These are phyloP conservation scores for Cytospora piceae DNA, from an alignment of 2,329 filamentous ascomycete species.

Conservation along the genomic window DNA sequence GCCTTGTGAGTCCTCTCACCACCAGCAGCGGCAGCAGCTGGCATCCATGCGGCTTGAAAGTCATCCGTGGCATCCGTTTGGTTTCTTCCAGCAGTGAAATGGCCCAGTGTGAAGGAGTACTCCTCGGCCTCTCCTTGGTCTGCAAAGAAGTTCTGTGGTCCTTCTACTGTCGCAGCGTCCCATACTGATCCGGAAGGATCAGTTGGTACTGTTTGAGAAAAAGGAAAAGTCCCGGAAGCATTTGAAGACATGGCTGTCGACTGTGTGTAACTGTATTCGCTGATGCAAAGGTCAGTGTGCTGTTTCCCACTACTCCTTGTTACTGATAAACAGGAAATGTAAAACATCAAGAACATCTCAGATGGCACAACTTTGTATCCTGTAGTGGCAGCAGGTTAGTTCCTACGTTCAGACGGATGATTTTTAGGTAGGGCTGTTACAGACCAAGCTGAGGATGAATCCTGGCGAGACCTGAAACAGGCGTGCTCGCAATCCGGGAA, in stretches of 20 bases:
- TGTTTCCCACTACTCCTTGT: slow-evolving; percentile 49
- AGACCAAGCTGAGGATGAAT: slow-evolving; percentile 41
- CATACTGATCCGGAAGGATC: slow-evolving; percentile 60
- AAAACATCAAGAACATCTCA: slow-evolving; percentile 40
- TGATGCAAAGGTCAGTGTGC: slow-evolving; percentile 59
- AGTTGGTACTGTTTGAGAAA: slow-evolving; percentile 60
- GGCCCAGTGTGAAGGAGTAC: slow-evolving; percentile 56
- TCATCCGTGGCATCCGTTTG: slow-evolving; percentile 52
- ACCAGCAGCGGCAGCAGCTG: slow-evolving; percentile 41
- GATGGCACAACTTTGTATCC: slow-evolving; percentile 62
- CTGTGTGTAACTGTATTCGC: slow-evolving; percentile 61
- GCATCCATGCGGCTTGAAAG: slow-evolving; percentile 51
- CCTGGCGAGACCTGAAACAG: slow-evolving; percentile 11
- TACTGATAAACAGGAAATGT: slow-evolving; percentile 38
- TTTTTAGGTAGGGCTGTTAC: slow-evolving; percentile 39
- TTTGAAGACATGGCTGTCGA: slow-evolving; percentile 55
- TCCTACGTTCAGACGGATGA: slow-evolving; percentile 18
- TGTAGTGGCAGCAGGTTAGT: slow-evolving; percentile 45
- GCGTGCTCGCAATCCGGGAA: slow-evolving; percentile 22
- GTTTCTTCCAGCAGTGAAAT: slow-evolving; percentile 58
- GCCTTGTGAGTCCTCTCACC: slow-evolving; percentile 43
- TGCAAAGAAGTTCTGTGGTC: slow-evolving; percentile 62
- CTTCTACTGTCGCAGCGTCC: slow-evolving; percentile 58
- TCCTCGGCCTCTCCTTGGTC: slow-evolving; percentile 60
- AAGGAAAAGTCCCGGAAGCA: slow-evolving; percentile 59